Evolutionary conservation across 2,329 filamentous ascomycete species (phyloP).

Genomic region (Ophiostoma australiae): DNA sequence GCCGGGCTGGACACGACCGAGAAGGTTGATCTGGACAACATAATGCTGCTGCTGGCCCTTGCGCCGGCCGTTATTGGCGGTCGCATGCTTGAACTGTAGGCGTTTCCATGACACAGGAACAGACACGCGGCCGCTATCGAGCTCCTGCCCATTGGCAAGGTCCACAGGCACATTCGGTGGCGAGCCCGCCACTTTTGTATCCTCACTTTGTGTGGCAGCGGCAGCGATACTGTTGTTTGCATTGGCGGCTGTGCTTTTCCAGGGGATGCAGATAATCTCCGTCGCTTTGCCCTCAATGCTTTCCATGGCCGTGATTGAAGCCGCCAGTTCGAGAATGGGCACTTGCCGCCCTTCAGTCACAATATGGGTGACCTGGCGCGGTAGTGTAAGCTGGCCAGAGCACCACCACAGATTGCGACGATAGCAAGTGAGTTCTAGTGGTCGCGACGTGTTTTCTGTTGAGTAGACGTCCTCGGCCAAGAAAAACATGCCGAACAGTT

Average conservation of each 20-base stretch:
- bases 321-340: conserved; percentile 70
- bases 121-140: conserved; percentile 68
- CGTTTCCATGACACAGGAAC: conserved; percentile 90
- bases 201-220: conserved; percentile 33
- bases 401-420: conserved; percentile 93
- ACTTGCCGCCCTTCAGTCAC: conserved; percentile 68
- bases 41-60: conserved; percentile 97
- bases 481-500: conserved; percentile 85
- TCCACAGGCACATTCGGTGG: conserved; percentile 55
- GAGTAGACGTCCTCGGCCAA: conserved; percentile 76
- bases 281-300: conserved; percentile 88
- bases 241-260: conserved; percentile 69
- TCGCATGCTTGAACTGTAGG: conserved; percentile 91
- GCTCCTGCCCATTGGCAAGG: conserved; percentile 55
- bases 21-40: conserved; percentile 75
- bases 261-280: conserved; percentile 93
- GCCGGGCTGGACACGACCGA: conserved; percentile 45
- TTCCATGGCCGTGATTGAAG: conserved; percentile 79
- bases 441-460: conserved; percentile 51
- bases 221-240: conserved; percentile 4
- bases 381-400: conserved; percentile 76
- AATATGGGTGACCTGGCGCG: conserved; percentile 65
- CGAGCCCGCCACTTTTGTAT: conserved; percentile 46
- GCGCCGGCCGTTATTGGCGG: conserved; percentile 88
- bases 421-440: conserved; percentile 87